Evolutionary conservation across 495 filamentous ascomycete genomes (phyloP), one percentile per base, ranked within the genome.

Genomic region (Friedmanniomyces simplex): DNA sequence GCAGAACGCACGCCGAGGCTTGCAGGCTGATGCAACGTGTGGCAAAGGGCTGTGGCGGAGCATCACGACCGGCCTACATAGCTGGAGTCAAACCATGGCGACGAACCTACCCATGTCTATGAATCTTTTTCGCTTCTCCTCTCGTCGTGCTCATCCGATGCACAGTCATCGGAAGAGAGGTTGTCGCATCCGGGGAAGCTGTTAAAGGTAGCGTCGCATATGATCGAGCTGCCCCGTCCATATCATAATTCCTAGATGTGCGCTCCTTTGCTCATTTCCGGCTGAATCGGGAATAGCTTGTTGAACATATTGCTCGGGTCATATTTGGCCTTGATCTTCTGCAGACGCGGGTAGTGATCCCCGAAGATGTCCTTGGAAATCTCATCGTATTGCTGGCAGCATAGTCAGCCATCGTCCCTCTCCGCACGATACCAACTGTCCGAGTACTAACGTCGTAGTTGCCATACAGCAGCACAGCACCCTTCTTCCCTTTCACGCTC

Each of bases 291-390:
- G 37, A 61, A 55, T 32, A 61, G 53, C 52, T 61, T 56, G 51
- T 73, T 66, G 61, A 83, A 83, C 20, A 81, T 59, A 61, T 81
- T 81, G 0, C 65, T 71, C 0, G 79, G 77, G 58, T 83, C 79
- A 54, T 81, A 82, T 52, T 75, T 70, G 45, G 68, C 66, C 69
- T 82, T 82, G 39, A 81, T 34, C 18, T 60, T 62, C 55, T 72
- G 69, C 57, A 81, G 58, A 10, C 71, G 69, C 1, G 52, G 54
- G 12, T 74, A 66, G 49, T 81, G 80, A n/a, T 62, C 62, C 1
- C 80, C 79, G 63, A 69, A 79, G 18, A 76, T 64, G 6, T 66
- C 68, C 53, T 66, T 52, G 2, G 59, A 55, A 14, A 63, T 63
- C 18, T 65, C 64, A 11, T 69, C 72, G 51, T 63, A 62, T 54